Conservation (phyloP, 768 basidiomycete species). For the Psilocybe tampanensis region DNA sequence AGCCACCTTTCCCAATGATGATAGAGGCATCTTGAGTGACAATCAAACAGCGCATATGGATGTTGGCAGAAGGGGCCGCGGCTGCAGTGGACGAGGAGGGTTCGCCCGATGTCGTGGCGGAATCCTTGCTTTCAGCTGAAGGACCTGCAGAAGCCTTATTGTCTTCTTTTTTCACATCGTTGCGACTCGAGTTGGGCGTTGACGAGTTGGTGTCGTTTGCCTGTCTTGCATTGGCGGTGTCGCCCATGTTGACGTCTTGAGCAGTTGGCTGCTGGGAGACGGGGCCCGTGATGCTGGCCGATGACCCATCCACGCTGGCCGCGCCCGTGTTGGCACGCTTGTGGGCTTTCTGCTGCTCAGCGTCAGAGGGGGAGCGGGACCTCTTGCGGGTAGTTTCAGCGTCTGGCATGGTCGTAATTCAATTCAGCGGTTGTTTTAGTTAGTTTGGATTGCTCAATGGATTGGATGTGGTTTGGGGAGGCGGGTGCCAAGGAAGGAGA, state of each 20-base stretch:
- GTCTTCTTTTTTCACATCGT: slow-evolving; percentile 45
- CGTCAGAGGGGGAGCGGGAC: slow-evolving; percentile 84
- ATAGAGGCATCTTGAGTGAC: slow-evolving; percentile 99
- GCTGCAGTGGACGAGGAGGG: slow-evolving; percentile 47
- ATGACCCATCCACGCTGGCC: slow-evolving; percentile 64
- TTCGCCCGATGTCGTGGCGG: slow-evolving; percentile 50
- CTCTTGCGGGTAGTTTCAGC: slow-evolving; percentile 83
- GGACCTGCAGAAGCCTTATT: slow-evolving; percentile 28
- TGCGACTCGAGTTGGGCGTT: slow-evolving; percentile 42
- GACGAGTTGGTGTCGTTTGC: slow-evolving; percentile 62
- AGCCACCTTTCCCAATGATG: slow-evolving; percentile 95
- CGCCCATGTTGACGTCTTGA: slow-evolving; percentile 69
- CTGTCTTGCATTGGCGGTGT: slow-evolving; percentile 41
- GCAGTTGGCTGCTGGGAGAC: slow-evolving; percentile 40
- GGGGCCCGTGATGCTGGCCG: slow-evolving; percentile 49
- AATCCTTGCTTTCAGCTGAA: slow-evolving; percentile 38
- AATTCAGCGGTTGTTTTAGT: slow-evolving; percentile 38
- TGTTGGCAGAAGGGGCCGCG: slow-evolving; percentile 69
- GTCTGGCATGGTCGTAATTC: slow-evolving; percentile 79
- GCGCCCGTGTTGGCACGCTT: slow-evolving; percentile 86
- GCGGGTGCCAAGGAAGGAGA: slow-evolving; percentile 42
- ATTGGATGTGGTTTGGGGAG: slow-evolving; percentile 33
- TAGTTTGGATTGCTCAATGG: slow-evolving; percentile 25
- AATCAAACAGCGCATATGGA: slow-evolving; percentile 97
- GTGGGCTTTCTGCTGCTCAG: slow-evolving; percentile 75